These are phyloP conservation scores for Nakataea oryzae DNA, from an alignment of 2,329 filamentous ascomycete genomes.

Conservation along the genomic window DNA sequence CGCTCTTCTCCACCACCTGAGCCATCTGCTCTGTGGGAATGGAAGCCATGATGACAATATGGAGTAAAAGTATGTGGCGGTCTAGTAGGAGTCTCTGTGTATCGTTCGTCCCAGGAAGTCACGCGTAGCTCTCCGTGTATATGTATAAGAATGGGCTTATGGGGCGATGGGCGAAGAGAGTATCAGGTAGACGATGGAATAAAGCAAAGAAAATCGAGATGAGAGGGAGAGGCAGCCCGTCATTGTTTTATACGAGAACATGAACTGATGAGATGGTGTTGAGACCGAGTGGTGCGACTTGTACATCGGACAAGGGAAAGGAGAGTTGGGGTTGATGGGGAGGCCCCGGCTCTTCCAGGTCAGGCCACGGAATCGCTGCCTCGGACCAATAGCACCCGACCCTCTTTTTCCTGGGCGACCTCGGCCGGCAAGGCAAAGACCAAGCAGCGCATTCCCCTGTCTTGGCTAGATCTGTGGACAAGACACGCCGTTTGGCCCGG, in stretches of 20 bases:
- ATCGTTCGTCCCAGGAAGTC: neutral
- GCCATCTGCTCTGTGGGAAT: slow-evolving; percentile 85
- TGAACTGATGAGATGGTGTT: neutral
- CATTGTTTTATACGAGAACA: neutral
- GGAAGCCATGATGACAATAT: slow-evolving; percentile 24
- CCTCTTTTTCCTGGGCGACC: neutral
- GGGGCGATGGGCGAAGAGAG: neutral
- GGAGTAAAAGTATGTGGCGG: neutral
- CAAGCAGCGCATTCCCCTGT: neutral
- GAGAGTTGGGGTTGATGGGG: neutral
- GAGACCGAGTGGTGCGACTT: neutral
- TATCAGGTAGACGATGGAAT: neutral
- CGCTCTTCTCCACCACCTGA: slow-evolving; percentile 76
- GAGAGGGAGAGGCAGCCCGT: neutral
- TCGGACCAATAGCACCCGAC: neutral
- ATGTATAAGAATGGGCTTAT: neutral
- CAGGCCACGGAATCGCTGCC: neutral
- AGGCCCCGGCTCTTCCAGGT: neutral
- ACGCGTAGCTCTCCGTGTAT: neutral
- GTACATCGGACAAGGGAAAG: neutral
- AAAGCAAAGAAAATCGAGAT: neutral
- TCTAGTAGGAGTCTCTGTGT: neutral
- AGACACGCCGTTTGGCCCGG: no score
- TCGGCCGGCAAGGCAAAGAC: neutral
- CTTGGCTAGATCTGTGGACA: neutral